Evolutionary conservation across 2,329 filamentous ascomycete species (phyloP), one percentile per base, ranked within the genome.

Genomic region (Colletotrichum sp.): DNA sequence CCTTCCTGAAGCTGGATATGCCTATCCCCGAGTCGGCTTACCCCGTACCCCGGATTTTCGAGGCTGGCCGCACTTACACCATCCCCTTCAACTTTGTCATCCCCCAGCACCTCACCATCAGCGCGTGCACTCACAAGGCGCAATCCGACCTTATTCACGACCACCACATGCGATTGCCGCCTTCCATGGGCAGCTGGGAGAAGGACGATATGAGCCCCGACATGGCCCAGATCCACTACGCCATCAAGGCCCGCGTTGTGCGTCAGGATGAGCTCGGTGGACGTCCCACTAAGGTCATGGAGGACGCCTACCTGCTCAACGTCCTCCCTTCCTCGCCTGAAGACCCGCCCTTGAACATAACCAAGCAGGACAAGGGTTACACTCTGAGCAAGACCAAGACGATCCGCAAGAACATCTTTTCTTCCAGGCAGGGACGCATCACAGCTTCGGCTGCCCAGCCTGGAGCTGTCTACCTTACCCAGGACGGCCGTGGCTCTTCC

Each of bases 51-150:
- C 84, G 87, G 39, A 79, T 90, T 34, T 88, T 91, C 75, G 84
- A 88, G 81, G 84, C 86, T n/a, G 89, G 87, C 3, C 81, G 82
- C 77, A 86, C 85, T 30, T 90, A 90, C 82, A 86, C 80, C 16
- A 82, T 92, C 29, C 90, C 90, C n/a, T 90, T 92, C 84, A 83
- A 90, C 83, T 92, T 92, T 78, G 88, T 92, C 74, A 87, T 92
- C 19, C 90, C 90, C n/a, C 85, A 86, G 78, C 87, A 91, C 70
- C 88, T 92, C 75, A 92, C 90, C 22, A 84, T 92, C 66, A 87
- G 87, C 75, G 89, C 90, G 22, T 92, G 90, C 85, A 88, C 84
- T 79, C 90, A 92, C 83, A 79, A 81, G 32, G 85, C 87, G 70
- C 83, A 85, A 55, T 85, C 85, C 55, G 83, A 85, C n/a, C 83